Evolutionary conservation across 148 eudicot species (phyloP).

Genomic region (Gaultheria prostrata): DNA sequence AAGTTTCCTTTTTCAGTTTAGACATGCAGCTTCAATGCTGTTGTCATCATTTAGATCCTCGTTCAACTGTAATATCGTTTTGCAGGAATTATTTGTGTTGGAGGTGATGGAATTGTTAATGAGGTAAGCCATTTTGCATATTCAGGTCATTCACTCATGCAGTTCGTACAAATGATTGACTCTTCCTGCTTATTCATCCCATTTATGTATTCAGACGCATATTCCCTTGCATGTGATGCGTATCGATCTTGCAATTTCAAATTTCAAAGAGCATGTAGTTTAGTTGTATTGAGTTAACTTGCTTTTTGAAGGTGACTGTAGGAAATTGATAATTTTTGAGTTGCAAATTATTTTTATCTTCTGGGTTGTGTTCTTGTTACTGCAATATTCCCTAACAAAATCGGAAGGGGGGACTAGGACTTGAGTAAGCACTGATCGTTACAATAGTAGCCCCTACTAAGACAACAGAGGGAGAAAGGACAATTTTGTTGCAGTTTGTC

Average conservation of each 20-base stretch:
- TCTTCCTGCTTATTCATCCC: neutral
- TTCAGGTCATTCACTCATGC: neutral
- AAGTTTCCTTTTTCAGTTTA: neutral
- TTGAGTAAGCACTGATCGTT: neutral
- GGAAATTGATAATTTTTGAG: neutral
- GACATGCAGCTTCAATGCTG: conserved; percentile 4
- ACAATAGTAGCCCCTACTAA: neutral
- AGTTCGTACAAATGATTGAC: neutral
- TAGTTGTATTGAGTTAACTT: neutral
- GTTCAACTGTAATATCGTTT: conserved; percentile 11
- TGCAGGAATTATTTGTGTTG: conserved; percentile 89
- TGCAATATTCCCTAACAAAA: neutral
- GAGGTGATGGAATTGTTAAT: conserved; percentile 98
- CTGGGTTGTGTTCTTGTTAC: neutral
- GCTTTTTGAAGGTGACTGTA: neutral
- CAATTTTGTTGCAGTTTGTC: neutral
- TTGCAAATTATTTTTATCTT: neutral
- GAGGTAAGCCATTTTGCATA: conserved; percentile 50
- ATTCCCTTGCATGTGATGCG: neutral
- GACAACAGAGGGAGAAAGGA: neutral
- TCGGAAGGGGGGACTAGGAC: neutral
- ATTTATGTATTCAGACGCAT: neutral
- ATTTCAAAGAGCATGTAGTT: neutral
- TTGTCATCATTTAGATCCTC: conserved; percentile 4
- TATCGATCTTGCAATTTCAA: neutral